phyloP scores from a whole-genome alignment of 805 yeast genomes.

The Yarrowia yakushimensis region DNA sequence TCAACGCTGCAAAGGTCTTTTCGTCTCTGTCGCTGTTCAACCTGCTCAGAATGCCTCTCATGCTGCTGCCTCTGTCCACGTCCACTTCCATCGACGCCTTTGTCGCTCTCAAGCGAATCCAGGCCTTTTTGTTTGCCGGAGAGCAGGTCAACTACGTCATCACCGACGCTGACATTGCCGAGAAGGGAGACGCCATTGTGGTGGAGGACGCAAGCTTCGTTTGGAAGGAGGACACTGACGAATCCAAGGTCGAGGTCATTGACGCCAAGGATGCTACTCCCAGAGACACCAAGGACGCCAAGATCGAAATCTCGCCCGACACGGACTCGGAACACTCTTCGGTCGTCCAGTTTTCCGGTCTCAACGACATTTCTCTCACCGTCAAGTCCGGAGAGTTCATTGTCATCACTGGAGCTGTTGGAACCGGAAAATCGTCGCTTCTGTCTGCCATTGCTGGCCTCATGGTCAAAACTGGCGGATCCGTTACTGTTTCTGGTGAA shows the following conservation, averaged over 20 bases:
- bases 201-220: slow-evolving; percentile 50
- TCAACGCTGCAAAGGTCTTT: slow-evolving; percentile 60
- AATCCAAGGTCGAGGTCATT: background rate
- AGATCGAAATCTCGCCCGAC: slow-evolving; percentile 16
- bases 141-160: slow-evolving; percentile 38
- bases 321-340: slow-evolving; percentile 29
- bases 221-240: slow-evolving; percentile 49
- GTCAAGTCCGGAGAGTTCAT: slow-evolving; percentile 60
- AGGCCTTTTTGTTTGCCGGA: slow-evolving; percentile 58
- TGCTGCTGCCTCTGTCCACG: slow-evolving; percentile 65
- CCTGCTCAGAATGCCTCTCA: slow-evolving; percentile 60
- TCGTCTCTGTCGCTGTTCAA: slow-evolving; percentile 69
- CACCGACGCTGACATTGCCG: slow-evolving; percentile 33
- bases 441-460: slow-evolving; percentile 62
- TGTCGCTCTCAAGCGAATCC: slow-evolving; percentile 84
- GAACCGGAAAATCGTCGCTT: slow-evolving; percentile 68
- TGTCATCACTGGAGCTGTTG: slow-evolving; percentile 66
- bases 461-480: slow-evolving; percentile 54
- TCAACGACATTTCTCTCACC: slow-evolving; percentile 45
- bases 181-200: slow-evolving; percentile 47
- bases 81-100: slow-evolving; percentile 80
- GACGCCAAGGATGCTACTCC: background rate
- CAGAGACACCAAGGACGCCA: slow-evolving; percentile 33
- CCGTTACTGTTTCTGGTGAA: slow-evolving; percentile 47
- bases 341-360: slow-evolving; percentile 35